Percentiles rank a stretch among this genome's conserved stretches.
phyloP scores from a whole-genome alignment of 305 asterid species.

The Solanum hybrid region DNA sequence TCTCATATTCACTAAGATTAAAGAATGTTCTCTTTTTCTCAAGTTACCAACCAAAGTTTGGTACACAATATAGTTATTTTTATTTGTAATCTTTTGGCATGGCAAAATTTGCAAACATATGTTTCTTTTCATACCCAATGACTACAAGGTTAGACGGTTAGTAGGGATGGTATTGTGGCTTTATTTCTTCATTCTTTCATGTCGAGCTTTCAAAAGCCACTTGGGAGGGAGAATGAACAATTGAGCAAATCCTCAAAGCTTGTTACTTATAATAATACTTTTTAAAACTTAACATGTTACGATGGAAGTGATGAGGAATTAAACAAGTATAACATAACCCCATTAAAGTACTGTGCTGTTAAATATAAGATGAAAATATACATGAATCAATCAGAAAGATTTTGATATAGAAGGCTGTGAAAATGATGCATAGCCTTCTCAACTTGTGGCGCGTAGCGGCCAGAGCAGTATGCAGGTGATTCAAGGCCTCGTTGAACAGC shows the following conservation, averaged over 20 bases:
- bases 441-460: slow-evolving; percentile 66
- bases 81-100: background rate
- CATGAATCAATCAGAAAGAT: slow-evolving; percentile 25
- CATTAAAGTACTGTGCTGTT: background rate
- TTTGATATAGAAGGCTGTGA: slow-evolving; percentile 40
- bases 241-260: background rate
- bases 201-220: background rate
- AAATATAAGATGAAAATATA: background rate
- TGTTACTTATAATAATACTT: background rate
- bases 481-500: slow-evolving; percentile 67
- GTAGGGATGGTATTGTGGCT: background rate
- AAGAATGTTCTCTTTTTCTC: background rate
- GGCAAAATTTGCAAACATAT: background rate
- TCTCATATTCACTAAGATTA: background rate
- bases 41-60: background rate
- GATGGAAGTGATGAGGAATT: too few species aligned
- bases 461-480: slow-evolving; percentile 60
- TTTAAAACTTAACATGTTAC: background rate
- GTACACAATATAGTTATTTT: background rate
- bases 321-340: background rate
- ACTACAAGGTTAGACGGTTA: background rate
- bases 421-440: slow-evolving; percentile 96
- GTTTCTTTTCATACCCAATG: background rate
- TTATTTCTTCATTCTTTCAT: too few species aligned
- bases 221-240: background rate